Conservation (phyloP, 345 rosid genomes). For the Corchorus capsularis region DNA sequence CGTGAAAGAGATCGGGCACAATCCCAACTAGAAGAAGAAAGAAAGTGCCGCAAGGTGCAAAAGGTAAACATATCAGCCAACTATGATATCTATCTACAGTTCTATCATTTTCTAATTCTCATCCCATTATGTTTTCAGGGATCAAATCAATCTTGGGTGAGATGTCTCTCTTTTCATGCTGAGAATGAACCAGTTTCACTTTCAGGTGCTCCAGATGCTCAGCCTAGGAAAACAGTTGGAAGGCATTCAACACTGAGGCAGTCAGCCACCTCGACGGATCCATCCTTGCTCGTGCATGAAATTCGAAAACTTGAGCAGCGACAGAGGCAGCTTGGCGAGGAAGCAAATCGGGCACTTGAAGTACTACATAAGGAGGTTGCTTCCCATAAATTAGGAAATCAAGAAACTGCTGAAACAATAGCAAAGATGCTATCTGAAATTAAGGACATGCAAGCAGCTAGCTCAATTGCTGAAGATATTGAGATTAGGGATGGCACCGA, state of each 20-base stretch:
- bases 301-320: constrained; percentile 82
- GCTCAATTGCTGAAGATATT: constrained; percentile 55
- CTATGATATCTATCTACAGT: background rate
- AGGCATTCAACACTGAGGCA: constrained; percentile 58
- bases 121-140: constrained; percentile 42
- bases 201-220: constrained; percentile 38
- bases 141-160: constrained; percentile 52
- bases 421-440: constrained; percentile 86
- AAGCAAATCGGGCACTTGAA: constrained; percentile 89
- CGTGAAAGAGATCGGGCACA: constrained; percentile 92
- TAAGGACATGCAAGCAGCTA: constrained; percentile 68
- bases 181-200: constrained; percentile 37
- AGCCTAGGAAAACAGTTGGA: constrained; percentile 38
- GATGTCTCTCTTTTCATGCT: constrained; percentile 71
- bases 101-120: constrained; percentile 14
- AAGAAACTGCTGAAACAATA: constrained; percentile 76
- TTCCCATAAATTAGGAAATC: constrained; percentile 73
- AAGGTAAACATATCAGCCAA: constrained; percentile 51
- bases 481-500: constrained; percentile 51
- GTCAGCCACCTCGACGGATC: constrained; percentile 70
- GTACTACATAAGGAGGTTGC: constrained; percentile 91
- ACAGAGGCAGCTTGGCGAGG: constrained; percentile 85
- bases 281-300: constrained; percentile 75
- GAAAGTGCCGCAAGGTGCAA: constrained; percentile 62
- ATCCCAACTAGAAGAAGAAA: constrained; percentile 75